Conservation (phyloP, 2,329 filamentous ascomycete species). For the Coniochaeta prunicola region DNA sequence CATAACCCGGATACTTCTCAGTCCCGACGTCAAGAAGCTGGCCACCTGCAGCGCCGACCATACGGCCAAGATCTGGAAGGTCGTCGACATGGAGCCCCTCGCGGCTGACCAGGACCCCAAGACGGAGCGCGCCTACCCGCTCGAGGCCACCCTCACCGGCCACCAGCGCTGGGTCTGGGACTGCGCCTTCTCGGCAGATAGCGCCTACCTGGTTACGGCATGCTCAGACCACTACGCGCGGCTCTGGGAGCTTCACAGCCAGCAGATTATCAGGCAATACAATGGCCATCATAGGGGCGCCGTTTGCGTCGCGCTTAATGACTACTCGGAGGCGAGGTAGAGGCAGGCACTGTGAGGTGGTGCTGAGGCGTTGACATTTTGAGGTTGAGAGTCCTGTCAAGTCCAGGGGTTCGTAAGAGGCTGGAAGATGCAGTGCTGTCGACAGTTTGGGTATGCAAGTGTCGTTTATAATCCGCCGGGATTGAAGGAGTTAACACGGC, state of each 20-base stretch:
- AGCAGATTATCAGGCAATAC: conserved; percentile 89
- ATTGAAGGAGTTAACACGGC: not conserved
- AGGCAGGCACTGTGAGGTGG: conserved; percentile 2
- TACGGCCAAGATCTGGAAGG: conserved; percentile 92
- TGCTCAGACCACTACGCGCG: conserved; percentile 91
- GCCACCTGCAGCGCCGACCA: conserved; percentile 93
- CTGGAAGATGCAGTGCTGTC: not conserved
- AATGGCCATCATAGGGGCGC: conserved; percentile 90
- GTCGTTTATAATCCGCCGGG: not conserved
- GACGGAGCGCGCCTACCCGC: conserved; percentile 42
- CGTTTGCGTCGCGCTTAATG: conserved; percentile 88
- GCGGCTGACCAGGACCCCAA: conserved; percentile 4
- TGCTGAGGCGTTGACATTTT: not conserved
- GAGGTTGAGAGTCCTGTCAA: no score
- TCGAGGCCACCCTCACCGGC: conserved; percentile 80
- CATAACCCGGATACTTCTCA: conserved; percentile 85
- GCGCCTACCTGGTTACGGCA: conserved; percentile 85
- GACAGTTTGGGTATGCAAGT: not conserved
- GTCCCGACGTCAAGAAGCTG: conserved; percentile 87
- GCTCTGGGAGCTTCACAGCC: conserved; percentile 80
- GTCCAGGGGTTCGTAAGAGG: not conserved
- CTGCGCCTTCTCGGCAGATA: conserved; percentile 90
- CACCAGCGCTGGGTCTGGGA: conserved; percentile 98
- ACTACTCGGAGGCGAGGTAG: conserved; percentile 58
- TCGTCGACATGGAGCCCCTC: conserved; percentile 58